These are phyloP conservation scores for Malus fusca DNA, from an alignment of 306 rosid genomes.

Conservation along the genomic window DNA sequence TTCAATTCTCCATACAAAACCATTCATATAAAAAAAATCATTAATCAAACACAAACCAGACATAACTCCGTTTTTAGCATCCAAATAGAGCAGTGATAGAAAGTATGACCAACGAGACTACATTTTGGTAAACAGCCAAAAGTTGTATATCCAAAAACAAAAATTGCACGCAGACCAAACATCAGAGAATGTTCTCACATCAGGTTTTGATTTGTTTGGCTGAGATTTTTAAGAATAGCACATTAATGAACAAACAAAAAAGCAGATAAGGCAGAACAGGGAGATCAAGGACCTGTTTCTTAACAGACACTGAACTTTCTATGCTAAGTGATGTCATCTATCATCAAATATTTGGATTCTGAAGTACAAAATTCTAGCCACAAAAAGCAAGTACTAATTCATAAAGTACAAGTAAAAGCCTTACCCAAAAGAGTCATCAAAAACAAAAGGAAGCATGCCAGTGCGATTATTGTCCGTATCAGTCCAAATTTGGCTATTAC, in stretches of 20 bases:
- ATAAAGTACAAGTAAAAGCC: not conserved
- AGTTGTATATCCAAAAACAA: not conserved
- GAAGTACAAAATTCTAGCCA: not conserved
- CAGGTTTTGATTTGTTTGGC: not conserved
- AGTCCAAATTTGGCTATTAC: constrained; percentile 84
- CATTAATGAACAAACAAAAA: not conserved
- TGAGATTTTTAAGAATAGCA: not conserved
- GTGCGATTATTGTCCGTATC: constrained; percentile 82
- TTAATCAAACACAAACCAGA: not conserved
- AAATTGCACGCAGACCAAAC: not conserved
- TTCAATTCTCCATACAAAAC: not conserved
- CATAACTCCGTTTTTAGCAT: not conserved
- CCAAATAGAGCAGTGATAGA: not conserved
- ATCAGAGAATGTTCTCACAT: not conserved
- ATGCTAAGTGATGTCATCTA: not conserved
- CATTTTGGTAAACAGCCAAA: not conserved
- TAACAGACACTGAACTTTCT: not conserved
- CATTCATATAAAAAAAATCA: not conserved
- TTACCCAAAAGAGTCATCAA: constrained; percentile 87
- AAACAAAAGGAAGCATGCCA: constrained; percentile 98
- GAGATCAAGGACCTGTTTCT: not conserved
- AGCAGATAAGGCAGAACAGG: not conserved
- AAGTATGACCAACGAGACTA: not conserved
- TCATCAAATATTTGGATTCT: not conserved
- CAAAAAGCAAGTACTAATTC: not conserved